A percentile compares a stretch with the other conserved stretches of the same genome.
Conservation (phyloP, 306 rosid genomes). For the Myrica gale region DNA sequence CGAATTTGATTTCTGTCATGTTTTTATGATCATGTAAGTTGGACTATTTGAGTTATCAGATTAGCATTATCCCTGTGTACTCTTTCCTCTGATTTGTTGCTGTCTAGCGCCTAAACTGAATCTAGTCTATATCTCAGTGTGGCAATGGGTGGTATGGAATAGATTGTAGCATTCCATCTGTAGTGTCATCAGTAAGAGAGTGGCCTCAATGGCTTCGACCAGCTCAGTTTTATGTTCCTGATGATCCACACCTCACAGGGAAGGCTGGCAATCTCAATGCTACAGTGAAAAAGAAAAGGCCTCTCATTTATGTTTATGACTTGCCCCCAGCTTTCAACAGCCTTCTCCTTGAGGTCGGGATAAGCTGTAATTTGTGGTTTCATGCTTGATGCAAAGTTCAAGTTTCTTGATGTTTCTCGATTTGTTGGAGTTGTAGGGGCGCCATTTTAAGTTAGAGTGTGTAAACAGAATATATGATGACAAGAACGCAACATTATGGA, state of each 20-base stretch:
- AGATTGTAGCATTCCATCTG: conserved; percentile 93
- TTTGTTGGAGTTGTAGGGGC: conserved; percentile 61
- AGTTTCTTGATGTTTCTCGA: conserved; percentile 19
- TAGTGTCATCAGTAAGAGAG: conserved; percentile 55
- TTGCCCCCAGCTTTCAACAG: conserved; percentile 88
- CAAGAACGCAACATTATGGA: conserved; percentile 74
- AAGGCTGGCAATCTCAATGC: conserved; percentile 54
- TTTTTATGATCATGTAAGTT: background rate
- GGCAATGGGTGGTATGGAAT: conserved; percentile 88
- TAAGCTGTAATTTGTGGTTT: conserved; percentile 27
- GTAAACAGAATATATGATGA: conserved; percentile 77
- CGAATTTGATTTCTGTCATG: background rate
- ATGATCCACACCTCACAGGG: conserved; percentile 33
- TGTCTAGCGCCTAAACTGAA: conserved; percentile 32
- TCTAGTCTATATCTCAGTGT: conserved; percentile 62
- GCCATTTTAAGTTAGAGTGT: conserved; percentile 83
- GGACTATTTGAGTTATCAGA: background rate
- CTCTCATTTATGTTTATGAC: conserved; percentile 86
- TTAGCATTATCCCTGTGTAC: background rate
- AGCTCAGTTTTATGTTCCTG: conserved; percentile 65
- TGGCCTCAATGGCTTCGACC: conserved; percentile 98
- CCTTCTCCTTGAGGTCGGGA: conserved; percentile 78
- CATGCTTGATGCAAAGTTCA: conserved; percentile 24
- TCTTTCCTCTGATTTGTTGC: conserved; percentile 5
- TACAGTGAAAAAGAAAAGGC: conserved; percentile 72